Conservation (phyloP, 208 protist genomes). For the Herpetomonas tarakana region DNA sequence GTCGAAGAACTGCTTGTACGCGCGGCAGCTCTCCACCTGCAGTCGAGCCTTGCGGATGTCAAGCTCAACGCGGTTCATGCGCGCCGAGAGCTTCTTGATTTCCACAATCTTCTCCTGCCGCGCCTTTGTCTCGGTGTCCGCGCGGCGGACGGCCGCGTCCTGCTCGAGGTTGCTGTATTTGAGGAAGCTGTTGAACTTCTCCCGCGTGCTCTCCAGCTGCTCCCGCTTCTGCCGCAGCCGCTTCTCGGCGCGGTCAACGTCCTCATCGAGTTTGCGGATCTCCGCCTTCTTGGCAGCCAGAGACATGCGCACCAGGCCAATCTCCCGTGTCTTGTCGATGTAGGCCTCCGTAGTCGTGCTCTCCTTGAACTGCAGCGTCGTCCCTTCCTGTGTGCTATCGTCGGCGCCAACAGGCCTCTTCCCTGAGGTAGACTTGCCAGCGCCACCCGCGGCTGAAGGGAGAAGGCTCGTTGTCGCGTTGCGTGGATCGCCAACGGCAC, state of each 20-base stretch:
- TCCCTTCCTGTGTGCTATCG: conserved; percentile 16
- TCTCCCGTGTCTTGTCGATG: conserved; percentile 93
- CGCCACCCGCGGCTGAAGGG: no score
- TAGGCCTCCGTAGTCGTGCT: conserved; percentile 90
- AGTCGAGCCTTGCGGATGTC: conserved; percentile 91
- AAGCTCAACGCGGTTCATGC: conserved; percentile 81
- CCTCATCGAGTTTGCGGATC: conserved; percentile 93
- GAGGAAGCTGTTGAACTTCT: conserved; percentile 95
- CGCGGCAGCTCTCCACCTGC: conserved; percentile 89
- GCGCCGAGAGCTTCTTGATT: conserved; percentile 94
- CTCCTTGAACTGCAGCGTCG: conserved; percentile 25
- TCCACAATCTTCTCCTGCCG: conserved; percentile 93
- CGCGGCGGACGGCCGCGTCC: conserved; percentile 92
- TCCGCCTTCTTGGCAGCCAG: conserved; percentile 92
- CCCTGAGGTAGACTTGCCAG: neutral
- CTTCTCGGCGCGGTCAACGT: conserved; percentile 89
- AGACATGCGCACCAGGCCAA: conserved; percentile 95
- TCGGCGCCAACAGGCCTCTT: conserved; percentile 8
- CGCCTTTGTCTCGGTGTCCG: conserved; percentile 88
- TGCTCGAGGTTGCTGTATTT: conserved; percentile 95
- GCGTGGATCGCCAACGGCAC: no score
- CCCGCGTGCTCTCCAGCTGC: conserved; percentile 89
- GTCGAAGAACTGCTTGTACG: conserved; percentile 93
- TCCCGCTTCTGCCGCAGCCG: conserved; percentile 90
- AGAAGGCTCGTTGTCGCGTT: neutral